Base-by-base conservation (phyloP, 2,329 filamentous ascomycete genomes). In the Raffaelea albimanens region DNA sequence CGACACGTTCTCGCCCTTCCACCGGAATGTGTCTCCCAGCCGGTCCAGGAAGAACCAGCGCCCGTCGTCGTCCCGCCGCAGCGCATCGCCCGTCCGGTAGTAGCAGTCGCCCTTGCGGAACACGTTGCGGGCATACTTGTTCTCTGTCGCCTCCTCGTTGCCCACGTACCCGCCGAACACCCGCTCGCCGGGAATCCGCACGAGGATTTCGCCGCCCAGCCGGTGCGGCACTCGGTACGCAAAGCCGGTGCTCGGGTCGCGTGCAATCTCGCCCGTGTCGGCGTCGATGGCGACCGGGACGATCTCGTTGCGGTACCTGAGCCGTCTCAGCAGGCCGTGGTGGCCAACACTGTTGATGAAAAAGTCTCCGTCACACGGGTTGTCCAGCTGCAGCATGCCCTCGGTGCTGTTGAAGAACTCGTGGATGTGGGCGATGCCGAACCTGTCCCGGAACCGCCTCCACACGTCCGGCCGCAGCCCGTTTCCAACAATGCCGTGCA, bases 1-100 rank as follows among this genome's bases (percentile, higher is more conserved):
- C 2, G 84, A 87, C 1, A 90, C 84, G 56, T 91, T 91, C 63
- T 90, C 86, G 44, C 81, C 82, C 67, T 94, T 88, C 84, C 84
- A 88, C 43, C 84, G 73, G 63, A 82, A 88, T 0, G 84, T 87
- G 60, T 88, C 84, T 2, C 83, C 83, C 1, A 87, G 70, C 4
- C 65, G 69, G 55, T 88, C 84, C 34, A 82, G 62, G 61, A 87
- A 88, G 63, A 73, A 86, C 76, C 80, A 82, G 10, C 80, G 68
- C 0, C 83, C 83, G 45, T 87, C 80, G 2, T 53, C 53, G 52
- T 82, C 76, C 19, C 76, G 69, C 3, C 78, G 66, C 36, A 87
- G 59, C 0, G 83, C 75, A 59, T 88, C 84, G 4, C 84, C 84
- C 0, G 76, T 79, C 4, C 83, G 72, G 58, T 82, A 87, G 59